Evolutionary conservation across 2,329 filamentous ascomycete species (phyloP).

Genomic region (Colletotrichum australisinense): DNA sequence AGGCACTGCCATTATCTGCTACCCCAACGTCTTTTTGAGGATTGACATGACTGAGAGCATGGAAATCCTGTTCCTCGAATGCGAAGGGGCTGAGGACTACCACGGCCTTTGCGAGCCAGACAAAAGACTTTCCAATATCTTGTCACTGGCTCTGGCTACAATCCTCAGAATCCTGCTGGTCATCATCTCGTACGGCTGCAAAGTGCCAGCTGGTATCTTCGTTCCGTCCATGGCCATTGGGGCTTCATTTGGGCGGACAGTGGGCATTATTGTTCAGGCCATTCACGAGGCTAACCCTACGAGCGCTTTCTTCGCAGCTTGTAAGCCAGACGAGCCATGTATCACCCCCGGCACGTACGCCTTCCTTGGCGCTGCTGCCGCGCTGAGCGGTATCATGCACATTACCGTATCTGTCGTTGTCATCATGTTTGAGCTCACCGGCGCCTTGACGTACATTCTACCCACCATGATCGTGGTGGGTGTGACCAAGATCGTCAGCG

Average conservation of each 20-base stretch:
- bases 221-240: slow-evolving; percentile 98
- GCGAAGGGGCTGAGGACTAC: slow-evolving; percentile 89
- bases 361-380: slow-evolving; percentile 91
- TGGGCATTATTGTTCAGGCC: slow-evolving; percentile 94
- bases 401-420: slow-evolving; percentile 96
- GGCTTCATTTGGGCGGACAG: slow-evolving; percentile 89
- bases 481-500: slow-evolving; percentile 92
- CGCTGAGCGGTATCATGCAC: slow-evolving; percentile 97
- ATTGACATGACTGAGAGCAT: slow-evolving; percentile 99
- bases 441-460: slow-evolving; percentile 95
- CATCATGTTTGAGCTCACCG: slow-evolving; percentile 99
- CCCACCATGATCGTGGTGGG: slow-evolving; percentile 99
- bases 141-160: slow-evolving; percentile 83
- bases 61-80: slow-evolving; percentile 97
- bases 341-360: slow-evolving; percentile 98
- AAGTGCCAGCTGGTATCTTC: slow-evolving; percentile 97
- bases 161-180: slow-evolving; percentile 85
- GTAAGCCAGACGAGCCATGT: slow-evolving; percentile 90
- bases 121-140: slow-evolving; percentile 81
- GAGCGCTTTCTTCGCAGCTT: slow-evolving; percentile 88
- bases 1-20: slow-evolving; percentile 91
- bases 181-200: slow-evolving; percentile 96
- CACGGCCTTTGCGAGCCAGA: slow-evolving; percentile 86
- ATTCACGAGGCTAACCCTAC: slow-evolving; percentile 86
- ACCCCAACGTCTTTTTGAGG: slow-evolving; percentile 92